Conservation (phyloP, 148 eudicot genomes). For the Camellia lanceoleosa region DNA sequence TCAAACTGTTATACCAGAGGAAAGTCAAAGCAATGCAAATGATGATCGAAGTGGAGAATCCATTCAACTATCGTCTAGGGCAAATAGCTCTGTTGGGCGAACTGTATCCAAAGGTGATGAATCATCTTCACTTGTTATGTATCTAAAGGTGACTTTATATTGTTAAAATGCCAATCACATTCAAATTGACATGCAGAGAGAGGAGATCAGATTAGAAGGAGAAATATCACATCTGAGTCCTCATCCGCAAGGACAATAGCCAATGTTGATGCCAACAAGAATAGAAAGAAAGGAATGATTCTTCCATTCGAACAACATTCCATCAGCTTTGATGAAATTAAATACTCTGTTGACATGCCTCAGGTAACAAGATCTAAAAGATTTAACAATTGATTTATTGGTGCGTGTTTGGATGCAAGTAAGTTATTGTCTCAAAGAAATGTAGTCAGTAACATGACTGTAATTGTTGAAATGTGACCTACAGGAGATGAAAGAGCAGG, state of each 20-base stretch:
- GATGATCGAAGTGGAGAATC: conserved; percentile 13
- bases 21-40: conserved; percentile 21
- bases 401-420: neutral
- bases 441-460: neutral
- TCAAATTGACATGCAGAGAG: conserved; percentile 4
- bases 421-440: neutral
- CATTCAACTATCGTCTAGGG: conserved; percentile 27
- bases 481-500: conserved; percentile 73
- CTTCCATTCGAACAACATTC: conserved; percentile 79
- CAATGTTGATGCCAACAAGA: conserved; percentile 13
- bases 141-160: neutral
- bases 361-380: conserved; percentile 33
- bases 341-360: conserved; percentile 78
- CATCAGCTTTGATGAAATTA: conserved; percentile 60
- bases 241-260: neutral
- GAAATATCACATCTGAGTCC: conserved; percentile 1
- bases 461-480: conserved; percentile 9
- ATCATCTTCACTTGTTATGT: neutral
- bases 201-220: conserved; percentile 2
- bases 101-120: conserved; percentile 22
- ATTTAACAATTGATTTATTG: neutral
- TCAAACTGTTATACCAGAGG: conserved; percentile 46
- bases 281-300: conserved; percentile 52
- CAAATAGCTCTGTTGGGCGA: conserved; percentile 8
- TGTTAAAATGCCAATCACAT: neutral